A percentile compares a stretch with the other conserved stretches of the same genome.
These are phyloP conservation scores for Trichophyton benhamiae DNA, from an alignment of 2,329 filamentous ascomycete species.

Conservation along the genomic window DNA sequence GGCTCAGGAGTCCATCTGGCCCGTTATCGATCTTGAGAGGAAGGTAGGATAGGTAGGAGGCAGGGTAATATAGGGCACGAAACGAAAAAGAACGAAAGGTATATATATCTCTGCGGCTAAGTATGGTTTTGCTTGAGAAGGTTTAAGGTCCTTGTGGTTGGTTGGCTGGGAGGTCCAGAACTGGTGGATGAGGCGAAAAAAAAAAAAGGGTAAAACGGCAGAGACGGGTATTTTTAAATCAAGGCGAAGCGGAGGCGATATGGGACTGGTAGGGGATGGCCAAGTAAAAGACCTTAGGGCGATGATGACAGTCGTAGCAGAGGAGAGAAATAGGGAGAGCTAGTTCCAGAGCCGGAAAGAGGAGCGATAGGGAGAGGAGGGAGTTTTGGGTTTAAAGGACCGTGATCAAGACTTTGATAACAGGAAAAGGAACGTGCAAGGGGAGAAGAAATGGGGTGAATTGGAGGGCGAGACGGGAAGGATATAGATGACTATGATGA, in stretches of 20 bases:
- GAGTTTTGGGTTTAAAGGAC: conserved; percentile 2
- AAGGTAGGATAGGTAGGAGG: neutral
- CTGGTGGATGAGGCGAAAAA: conserved; percentile 1
- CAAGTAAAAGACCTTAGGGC: neutral
- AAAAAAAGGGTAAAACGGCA: neutral
- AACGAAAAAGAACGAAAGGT: neutral
- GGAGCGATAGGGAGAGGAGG: no score
- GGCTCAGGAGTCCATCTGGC: conserved; percentile 2
- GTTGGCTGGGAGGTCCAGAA: conserved; percentile 1
- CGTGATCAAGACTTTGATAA: neutral
- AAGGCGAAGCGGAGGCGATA: neutral
- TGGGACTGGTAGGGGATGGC: neutral
- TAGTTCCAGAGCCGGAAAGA: no score
- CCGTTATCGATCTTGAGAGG: neutral
- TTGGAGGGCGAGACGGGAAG: conserved; percentile 1
- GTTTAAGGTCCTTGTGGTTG: neutral
- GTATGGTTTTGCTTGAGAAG: neutral
- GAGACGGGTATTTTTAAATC: conserved; percentile 2
- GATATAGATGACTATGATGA: neutral
- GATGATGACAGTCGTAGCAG: neutral
- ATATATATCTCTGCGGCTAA: neutral
- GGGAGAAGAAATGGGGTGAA: neutral
- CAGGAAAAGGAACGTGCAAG: conserved; percentile 4
- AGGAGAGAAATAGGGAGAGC: neutral
- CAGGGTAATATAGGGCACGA: neutral